Evolutionary conservation across 2,329 filamentous ascomycete genomes (phyloP).

Genomic region (Myriosclerotinia duriaeana): DNA sequence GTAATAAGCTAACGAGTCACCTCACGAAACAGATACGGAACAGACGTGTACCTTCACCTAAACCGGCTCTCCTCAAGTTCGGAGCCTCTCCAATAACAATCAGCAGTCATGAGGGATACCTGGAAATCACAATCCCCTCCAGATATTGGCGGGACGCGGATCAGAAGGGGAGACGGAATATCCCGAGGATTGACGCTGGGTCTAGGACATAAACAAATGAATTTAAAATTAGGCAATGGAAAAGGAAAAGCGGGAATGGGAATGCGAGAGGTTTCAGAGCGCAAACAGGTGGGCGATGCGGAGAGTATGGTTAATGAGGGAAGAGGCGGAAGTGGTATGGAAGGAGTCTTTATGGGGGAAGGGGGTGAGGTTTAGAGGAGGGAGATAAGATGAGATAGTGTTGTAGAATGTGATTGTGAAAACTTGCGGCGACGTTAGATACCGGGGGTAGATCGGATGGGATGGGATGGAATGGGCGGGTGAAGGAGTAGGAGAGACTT

Average conservation of each 20-base stretch:
- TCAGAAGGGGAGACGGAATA: slow-evolving; percentile 48
- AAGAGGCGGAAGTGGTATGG: slow-evolving; percentile 32
- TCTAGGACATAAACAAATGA: slow-evolving; percentile 53
- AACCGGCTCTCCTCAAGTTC: slow-evolving; percentile 94
- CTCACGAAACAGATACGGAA: slow-evolving; percentile 71
- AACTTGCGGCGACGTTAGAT: slow-evolving; percentile 7
- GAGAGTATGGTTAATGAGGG: slow-evolving; percentile 68
- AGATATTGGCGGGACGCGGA: slow-evolving; percentile 4
- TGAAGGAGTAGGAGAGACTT: not conserved
- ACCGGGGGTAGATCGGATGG: not conserved
- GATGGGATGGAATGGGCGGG: not conserved
- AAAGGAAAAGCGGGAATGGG: slow-evolving; percentile 34
- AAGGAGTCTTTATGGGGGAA: slow-evolving; percentile 40
- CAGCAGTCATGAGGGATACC: slow-evolving; percentile 74
- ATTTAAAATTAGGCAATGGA: slow-evolving; percentile 66
- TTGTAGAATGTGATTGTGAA: not conserved
- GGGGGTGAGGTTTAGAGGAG: slow-evolving; percentile 39
- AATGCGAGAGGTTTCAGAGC: slow-evolving; percentile 72
- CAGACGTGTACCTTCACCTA: slow-evolving; percentile 96
- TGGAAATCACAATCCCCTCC: slow-evolving; percentile 10
- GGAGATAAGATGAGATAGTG: too few species aligned
- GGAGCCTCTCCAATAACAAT: slow-evolving; percentile 89
- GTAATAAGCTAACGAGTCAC: slow-evolving; percentile 32
- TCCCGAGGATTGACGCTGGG: slow-evolving; percentile 63
- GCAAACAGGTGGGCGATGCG: slow-evolving; percentile 87